Evolutionary conservation across 192 early-diverging fungal genomes (phyloP).

Genomic region (Cladochytrium replicatum): DNA sequence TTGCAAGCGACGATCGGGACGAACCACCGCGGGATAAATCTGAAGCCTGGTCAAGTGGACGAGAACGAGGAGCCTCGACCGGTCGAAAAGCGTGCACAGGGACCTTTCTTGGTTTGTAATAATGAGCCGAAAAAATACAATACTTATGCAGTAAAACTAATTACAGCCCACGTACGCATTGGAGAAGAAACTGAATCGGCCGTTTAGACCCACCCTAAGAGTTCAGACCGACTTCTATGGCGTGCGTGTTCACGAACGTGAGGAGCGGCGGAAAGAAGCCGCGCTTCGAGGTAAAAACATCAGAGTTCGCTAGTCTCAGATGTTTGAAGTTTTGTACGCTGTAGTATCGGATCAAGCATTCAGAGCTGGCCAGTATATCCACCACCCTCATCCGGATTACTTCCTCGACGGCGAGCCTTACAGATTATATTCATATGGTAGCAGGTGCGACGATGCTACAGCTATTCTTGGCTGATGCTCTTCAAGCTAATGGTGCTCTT

Average conservation of each 20-base stretch:
- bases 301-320: background rate
- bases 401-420: conserved; percentile 24
- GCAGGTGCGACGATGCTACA: no score
- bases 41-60: conserved; percentile 4
- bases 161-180: conserved; percentile 24
- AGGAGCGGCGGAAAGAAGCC: conserved; percentile 17
- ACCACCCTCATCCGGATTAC: conserved; percentile 16
- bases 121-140: background rate
- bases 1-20: conserved; percentile 19
- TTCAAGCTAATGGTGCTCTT: no score
- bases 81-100: conserved; percentile 23
- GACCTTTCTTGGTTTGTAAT: conserved; percentile 35
- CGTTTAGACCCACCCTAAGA: conserved; percentile 25
- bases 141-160: background rate
- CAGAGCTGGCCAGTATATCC: conserved; percentile 9
- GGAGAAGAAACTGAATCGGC: conserved; percentile 10
- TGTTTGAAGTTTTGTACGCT: background rate
- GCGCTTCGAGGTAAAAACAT: conserved; percentile 19
- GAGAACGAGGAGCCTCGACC: background rate
- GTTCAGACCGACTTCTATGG: conserved; percentile 33
- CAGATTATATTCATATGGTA: no score
- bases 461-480: no score
- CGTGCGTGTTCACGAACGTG: conserved; percentile 16
- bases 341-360: conserved; percentile 19
- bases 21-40: conserved; percentile 6